Evolutionary conservation across 495 filamentous ascomycete species (phyloP).

Genomic region (Penicillium psychrofluorescens): DNA sequence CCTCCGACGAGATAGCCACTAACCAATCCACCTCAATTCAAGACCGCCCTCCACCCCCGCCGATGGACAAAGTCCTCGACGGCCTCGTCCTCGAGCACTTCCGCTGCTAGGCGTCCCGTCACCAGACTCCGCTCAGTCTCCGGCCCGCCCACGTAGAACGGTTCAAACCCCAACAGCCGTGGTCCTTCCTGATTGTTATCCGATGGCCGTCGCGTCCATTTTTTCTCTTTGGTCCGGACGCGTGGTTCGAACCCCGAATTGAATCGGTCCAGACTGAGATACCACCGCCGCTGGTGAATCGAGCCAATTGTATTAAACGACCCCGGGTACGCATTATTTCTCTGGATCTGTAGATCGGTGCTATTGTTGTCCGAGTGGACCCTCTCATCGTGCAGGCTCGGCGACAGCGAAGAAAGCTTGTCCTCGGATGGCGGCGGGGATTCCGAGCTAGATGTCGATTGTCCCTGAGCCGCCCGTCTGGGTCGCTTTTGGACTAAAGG

Average conservation of each 20-base stretch:
- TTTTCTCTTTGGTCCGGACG: not conserved
- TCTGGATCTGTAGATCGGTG: conserved; percentile 43
- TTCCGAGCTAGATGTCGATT: conserved; percentile 15
- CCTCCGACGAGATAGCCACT: too few species aligned
- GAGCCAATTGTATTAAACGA: conserved; percentile 55
- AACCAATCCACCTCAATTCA: conserved; percentile 26
- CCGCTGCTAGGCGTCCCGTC: conserved; percentile 48
- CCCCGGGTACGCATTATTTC: conserved; percentile 57
- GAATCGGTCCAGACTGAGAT: conserved; percentile 46
- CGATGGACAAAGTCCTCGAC: conserved; percentile 46
- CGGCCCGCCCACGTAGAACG: conserved; percentile 52
- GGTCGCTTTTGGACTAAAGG: not conserved
- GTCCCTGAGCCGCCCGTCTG: conserved; percentile 1
- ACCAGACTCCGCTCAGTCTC: conserved; percentile 55
- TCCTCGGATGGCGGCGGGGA: not conserved
- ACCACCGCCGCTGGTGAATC: conserved; percentile 59
- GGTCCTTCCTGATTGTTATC: too few species aligned
- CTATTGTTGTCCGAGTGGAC: conserved; percentile 11
- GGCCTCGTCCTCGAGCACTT: conserved; percentile 52
- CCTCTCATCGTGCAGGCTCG: not conserved
- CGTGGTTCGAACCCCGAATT: conserved; percentile 45
- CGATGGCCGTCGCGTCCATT: not conserved
- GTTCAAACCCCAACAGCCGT: conserved; percentile 26
- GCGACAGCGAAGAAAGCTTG: not conserved
- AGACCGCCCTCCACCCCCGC: conserved; percentile 50